Base-by-base conservation (phyloP, 2,329 filamentous ascomycete species). In the Elsinoe arachidis region DNA sequence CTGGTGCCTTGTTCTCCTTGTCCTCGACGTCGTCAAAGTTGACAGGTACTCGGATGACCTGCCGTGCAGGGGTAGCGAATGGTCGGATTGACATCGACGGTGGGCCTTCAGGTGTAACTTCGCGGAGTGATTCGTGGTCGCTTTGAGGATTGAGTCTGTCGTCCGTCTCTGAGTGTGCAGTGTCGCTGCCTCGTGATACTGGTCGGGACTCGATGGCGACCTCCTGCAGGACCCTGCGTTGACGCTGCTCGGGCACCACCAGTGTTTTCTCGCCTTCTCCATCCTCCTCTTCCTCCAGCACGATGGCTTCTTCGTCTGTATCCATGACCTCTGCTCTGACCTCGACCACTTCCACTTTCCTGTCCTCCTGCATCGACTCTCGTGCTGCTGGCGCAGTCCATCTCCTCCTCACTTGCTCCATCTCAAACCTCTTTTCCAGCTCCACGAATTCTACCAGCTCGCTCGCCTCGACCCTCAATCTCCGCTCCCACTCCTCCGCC, bases 381-480 rank as follows among this genome's bases (percentile, higher is more conserved):
- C 69, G 60, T 86, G 1, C 79, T 74, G 72, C 86, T 89, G 41
- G 41, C 3, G 49, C 12, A n/a, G 26, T 53, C 19, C 35, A 19
- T 14, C 35, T 26, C n/a, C 49, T 23, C 35, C 23, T 53, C 15
- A 35, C 14, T 14, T 17, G 14, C 12, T 57, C 57, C 7, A 58
- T 10, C 12, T 56, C 57, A n/a, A 90, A 79, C 52, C 82, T 78
- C 68, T 86, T 90, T 68, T 92, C 87, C 56, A 86, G 80, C 66
- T 88, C 82, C 67, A 91, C 76, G 69, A 89, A 91, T 33, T 90
- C 85, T 49, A 90, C 77, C 66, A 87, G 81, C 60, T 90, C 87
- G 61, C 86, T 77, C 0, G 87, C 85, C 6, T 85, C 80, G 61
- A 86, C 79, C 9, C 86, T 84, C 56, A 85, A 77, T 66, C 72